Evolutionary conservation across 2,329 filamentous ascomycete genomes (phyloP), one percentile per base, ranked within the genome.

Genomic region (Phoma sp.): DNA sequence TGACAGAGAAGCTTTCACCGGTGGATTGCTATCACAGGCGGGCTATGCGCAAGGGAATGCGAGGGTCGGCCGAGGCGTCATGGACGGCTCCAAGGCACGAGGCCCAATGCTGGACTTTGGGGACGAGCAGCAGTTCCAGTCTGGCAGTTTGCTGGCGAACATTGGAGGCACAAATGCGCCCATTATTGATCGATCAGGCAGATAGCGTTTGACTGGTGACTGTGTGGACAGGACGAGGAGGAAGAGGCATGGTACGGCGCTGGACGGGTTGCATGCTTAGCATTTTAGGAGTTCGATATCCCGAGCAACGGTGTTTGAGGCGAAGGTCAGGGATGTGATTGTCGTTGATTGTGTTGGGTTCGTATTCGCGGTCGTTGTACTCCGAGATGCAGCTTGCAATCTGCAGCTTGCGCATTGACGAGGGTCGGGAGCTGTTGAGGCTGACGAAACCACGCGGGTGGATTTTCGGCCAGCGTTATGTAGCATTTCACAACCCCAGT

Each of bases 111-210:
- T 82, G 8, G 75, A 81, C 58, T 60, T 80, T 19, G 70, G 70
- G 21, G 76, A 76, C 27, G 70, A 74, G 44, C 73, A 74, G 35
- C 65, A 72, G 58, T 83, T 82, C 61, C 77, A 74, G 9, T 67
- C 76, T 31, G 80, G 76, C 22, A 84, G 81, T 62, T 73, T 84
- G 48, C 75, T 83, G 13, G 78, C 81, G 43, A 72, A 74, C 51
- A 73, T 78, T 17, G 67, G 69, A n/a, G 64, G 68, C 27, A 49
- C 68, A 1, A 51, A 40, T n/a, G 69, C 62, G 41, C 74, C 72
- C 12, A 62, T 76, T 12, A 73, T 79, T 48, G 77, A 78, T 61
- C 65, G 76, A 19, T 69, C 67, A 54, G 72, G 63, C 47, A 65
- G 24, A 24, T 51, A 51, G 48, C 25, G 38, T 43, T 31, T 51